Percentiles rank a stretch among this genome's conserved stretches.
Conservation (phyloP, 768 basidiomycete genomes). For the Lentinula edodes region DNA sequence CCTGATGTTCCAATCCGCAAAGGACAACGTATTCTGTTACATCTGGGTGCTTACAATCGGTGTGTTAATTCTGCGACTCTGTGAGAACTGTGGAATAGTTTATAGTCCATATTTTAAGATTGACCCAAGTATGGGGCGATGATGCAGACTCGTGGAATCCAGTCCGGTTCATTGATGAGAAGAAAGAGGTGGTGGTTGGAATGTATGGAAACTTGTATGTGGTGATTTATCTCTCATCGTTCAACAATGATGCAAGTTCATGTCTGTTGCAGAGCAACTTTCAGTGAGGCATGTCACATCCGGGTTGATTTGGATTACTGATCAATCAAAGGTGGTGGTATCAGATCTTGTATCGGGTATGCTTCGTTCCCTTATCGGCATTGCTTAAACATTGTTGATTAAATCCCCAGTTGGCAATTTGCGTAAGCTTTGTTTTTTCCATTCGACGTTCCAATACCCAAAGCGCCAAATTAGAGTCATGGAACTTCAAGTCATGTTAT, state of each 20-base stretch:
- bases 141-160: constrained; percentile 32
- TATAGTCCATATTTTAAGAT: constrained; percentile 8
- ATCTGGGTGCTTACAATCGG: constrained; percentile 33
- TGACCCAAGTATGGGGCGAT: constrained; percentile 27
- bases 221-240: not conserved
- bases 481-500: constrained; percentile 39
- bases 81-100: not conserved
- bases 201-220: constrained; percentile 15
- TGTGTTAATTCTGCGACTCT: constrained; percentile 6
- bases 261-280: not conserved
- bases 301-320: not conserved
- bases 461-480: constrained; percentile 14
- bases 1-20: constrained; percentile 26
- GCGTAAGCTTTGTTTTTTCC: constrained; percentile 10
- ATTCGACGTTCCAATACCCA: not conserved
- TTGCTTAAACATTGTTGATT: not conserved
- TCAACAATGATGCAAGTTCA: not conserved
- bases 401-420: constrained; percentile 11
- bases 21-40: constrained; percentile 29
- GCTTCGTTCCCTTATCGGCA: not conserved
- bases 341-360: constrained; percentile 12
- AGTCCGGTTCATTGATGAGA: constrained; percentile 21
- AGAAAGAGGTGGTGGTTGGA: constrained; percentile 9
- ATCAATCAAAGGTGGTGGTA: constrained; percentile 7
- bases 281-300: not conserved